phyloP scores from a whole-genome alignment of 2,329 filamentous ascomycete genomes.

The Colletotrichum liaoningense region DNA sequence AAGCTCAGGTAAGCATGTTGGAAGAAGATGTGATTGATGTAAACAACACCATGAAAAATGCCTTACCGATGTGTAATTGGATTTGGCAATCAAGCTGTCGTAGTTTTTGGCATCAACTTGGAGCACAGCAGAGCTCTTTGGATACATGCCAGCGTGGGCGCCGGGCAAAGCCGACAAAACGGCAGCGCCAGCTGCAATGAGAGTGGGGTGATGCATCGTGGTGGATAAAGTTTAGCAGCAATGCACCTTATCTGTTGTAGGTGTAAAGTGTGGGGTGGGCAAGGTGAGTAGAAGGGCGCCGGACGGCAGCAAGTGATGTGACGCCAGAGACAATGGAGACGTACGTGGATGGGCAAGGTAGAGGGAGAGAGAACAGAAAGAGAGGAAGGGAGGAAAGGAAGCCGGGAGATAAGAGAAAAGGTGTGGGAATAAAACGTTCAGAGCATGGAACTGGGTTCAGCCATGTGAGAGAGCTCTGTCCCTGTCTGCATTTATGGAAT shows the following conservation, averaged over 20 bases:
- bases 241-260: not conserved
- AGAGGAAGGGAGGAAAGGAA: not conserved
- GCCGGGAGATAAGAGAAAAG: not conserved
- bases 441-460: slow-evolving; percentile 17
- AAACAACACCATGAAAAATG: not conserved
- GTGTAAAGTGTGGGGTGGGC: slow-evolving; percentile 10
- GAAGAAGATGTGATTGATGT: slow-evolving; percentile 2
- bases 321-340: slow-evolving; percentile 6
- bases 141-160: slow-evolving; percentile 80
- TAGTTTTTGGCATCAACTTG: slow-evolving; percentile 85
- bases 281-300: slow-evolving; percentile 3
- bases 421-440: not conserved
- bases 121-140: slow-evolving; percentile 87
- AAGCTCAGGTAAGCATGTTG: not conserved
- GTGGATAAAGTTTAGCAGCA: slow-evolving; percentile 28
- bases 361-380: not conserved
- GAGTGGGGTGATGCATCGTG: slow-evolving; percentile 65
- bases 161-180: slow-evolving; percentile 74
- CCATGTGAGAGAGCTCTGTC: not conserved
- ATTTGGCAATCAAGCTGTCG: slow-evolving; percentile 84
- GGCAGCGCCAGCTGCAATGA: slow-evolving; percentile 67
- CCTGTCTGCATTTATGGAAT: slow-evolving; percentile 5
- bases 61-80: slow-evolving; percentile 88
- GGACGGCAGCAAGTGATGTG: slow-evolving; percentile 32
- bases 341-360: not conserved